These are phyloP conservation scores for Fomitopsis pinicola DNA, from an alignment of 1,284 basidiomycete species.

Conservation along the genomic window DNA sequence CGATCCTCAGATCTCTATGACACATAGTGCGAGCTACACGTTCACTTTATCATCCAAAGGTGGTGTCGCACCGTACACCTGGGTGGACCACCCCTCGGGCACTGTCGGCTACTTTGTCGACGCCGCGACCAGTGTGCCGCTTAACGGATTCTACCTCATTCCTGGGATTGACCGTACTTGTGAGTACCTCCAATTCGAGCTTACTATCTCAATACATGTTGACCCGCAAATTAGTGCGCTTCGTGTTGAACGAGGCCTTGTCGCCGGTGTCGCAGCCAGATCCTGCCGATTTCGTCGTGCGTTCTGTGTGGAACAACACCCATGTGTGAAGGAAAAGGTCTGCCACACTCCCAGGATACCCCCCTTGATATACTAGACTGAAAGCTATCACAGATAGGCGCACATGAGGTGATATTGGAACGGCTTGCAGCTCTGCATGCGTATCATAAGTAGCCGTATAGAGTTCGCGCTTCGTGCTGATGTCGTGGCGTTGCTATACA, in stretches of 20 bases:
- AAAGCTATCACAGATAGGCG: too few species aligned
- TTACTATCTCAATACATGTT: neutral
- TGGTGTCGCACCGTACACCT: constrained; percentile 54
- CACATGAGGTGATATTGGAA: too few species aligned
- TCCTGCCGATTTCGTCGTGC: constrained; percentile 44
- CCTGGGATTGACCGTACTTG: constrained; percentile 42
- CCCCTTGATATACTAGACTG: too few species aligned
- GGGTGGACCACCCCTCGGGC: constrained; percentile 53
- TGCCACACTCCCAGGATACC: neutral
- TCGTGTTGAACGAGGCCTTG: constrained; percentile 36
- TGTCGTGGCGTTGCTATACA: too few species aligned
- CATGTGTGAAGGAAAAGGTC: constrained; percentile 20
- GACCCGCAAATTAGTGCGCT: constrained; percentile 34
- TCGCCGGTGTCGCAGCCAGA: constrained; percentile 34
- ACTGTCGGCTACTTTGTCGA: constrained; percentile 54
- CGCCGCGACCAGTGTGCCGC: constrained; percentile 32
- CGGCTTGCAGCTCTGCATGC: too few species aligned
- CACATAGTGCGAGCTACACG: constrained; percentile 30
- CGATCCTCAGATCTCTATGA: constrained; percentile 43
- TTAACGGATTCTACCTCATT: constrained; percentile 52
- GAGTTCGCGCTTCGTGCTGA: too few species aligned
- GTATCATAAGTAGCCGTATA: too few species aligned
- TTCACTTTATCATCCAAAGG: constrained; percentile 50
- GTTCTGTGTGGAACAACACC: constrained; percentile 57
- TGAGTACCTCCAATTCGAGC: constrained; percentile 19